Evolutionary conservation across 306 rosid genomes (phyloP).

Genomic region (Canavalia ensiformis): DNA sequence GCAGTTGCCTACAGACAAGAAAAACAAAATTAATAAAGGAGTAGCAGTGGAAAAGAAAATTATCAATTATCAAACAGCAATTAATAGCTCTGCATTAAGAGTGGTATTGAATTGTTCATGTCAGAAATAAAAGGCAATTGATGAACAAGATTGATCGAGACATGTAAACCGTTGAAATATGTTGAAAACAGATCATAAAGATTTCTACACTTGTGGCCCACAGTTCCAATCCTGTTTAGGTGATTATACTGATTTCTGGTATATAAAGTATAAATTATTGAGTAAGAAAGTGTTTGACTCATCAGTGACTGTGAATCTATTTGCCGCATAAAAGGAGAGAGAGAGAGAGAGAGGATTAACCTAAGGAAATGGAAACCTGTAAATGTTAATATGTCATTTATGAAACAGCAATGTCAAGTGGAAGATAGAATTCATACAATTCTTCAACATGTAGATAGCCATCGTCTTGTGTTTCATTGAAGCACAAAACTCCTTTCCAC

Average conservation of each 20-base stretch:
- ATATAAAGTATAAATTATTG: conserved; percentile 3
- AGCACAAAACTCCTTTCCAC: conserved; percentile 90
- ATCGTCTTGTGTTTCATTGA: conserved; percentile 59
- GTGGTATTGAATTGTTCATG: background rate
- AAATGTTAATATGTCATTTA: conserved; percentile 3
- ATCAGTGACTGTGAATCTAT: conserved; percentile 1
- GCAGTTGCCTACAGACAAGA: conserved; percentile 74
- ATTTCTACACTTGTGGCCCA: conserved; percentile 4
- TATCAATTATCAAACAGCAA: conserved; percentile 38
- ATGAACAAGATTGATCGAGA: conserved; percentile 13
- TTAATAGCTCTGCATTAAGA: conserved; percentile 20
- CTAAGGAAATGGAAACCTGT: conserved; percentile 20
- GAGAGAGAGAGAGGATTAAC: conserved; percentile 19
- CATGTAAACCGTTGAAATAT: background rate
- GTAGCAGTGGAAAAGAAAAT: conserved; percentile 6
- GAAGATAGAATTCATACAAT: conserved; percentile 66
- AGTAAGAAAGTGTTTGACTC: conserved; percentile 10
- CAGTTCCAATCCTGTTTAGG: background rate
- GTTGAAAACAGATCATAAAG: conserved; percentile 13
- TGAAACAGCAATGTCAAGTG: conserved; percentile 38
- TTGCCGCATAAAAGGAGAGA: conserved; percentile 2
- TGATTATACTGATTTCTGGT: conserved; percentile 12
- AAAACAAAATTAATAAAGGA: conserved; percentile 39
- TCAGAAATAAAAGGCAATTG: background rate
- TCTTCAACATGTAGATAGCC: conserved; percentile 78